These are phyloP conservation scores for Sparassis latifolia DNA, from an alignment of 1,284 basidiomycete genomes.

Conservation along the genomic window DNA sequence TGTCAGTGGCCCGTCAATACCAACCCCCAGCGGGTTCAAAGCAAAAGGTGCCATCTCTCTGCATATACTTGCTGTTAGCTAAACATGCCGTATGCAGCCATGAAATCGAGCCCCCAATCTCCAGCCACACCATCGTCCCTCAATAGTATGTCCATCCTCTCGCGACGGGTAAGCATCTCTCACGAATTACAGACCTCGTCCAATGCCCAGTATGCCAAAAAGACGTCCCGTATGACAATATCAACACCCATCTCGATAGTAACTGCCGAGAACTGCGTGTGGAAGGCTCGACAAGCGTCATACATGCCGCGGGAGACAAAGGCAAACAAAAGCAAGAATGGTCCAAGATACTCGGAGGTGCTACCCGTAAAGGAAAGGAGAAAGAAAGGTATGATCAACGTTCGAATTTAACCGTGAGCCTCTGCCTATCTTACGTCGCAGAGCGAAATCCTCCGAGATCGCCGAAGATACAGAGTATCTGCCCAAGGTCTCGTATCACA, in stretches of 20 bases:
- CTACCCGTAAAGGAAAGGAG: conserved; percentile 27
- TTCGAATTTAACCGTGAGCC: not conserved
- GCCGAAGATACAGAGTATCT: conserved; percentile 38
- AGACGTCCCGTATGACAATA: conserved; percentile 33
- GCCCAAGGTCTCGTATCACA: conserved; percentile 60
- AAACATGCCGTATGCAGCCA: not conserved
- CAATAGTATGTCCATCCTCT: not conserved
- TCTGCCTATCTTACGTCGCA: not conserved
- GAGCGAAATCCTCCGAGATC: conserved; percentile 5
- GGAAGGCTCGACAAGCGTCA: too few relatives aligned
- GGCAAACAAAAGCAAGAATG: conserved; percentile 34
- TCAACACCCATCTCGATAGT: conserved; percentile 60
- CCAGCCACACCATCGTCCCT: not conserved
- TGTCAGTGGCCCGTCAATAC: conserved; percentile 7
- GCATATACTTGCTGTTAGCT: not conserved
- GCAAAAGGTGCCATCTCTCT: not conserved
- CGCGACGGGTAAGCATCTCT: too few relatives aligned
- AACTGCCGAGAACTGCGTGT: conserved; percentile 29
- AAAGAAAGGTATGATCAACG: conserved; percentile 12
- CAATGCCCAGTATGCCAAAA: conserved; percentile 52
- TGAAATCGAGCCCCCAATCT: not conserved
- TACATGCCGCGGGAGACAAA: conserved; percentile 6
- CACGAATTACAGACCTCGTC: conserved; percentile 21
- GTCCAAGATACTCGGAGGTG: conserved; percentile 42
- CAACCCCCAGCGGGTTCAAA: conserved; percentile 5